Evolutionary conservation across 371 early-diverging fungal species (phyloP), one percentile per base, ranked within the genome.

Genomic region (Mortierella sp.): DNA sequence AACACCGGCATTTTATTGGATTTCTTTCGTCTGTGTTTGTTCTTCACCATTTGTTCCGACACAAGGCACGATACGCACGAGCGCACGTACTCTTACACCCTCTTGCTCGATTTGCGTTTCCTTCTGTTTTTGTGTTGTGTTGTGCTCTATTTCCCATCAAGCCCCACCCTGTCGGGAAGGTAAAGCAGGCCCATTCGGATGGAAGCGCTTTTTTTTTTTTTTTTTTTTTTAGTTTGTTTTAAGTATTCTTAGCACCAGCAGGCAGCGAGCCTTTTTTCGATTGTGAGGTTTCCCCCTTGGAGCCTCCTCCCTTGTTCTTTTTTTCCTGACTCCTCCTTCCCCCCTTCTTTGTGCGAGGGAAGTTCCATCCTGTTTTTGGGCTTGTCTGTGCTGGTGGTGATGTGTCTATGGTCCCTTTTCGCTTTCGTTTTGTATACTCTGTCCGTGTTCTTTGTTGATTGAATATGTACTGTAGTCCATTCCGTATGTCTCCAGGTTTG

Each of bases 361-460:
- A 58, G 66, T 66, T 71, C 70, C 76, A 70, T 70, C 76, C 66
- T 53, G 45, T 64, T 58, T 61, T 71, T 45, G 50, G 64, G 50
- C 31, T 14, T n/a, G 61, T 61, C n/a, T n/a, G n/a, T n/a, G n/a
- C n/a, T n/a, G n/a, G 29, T 66, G 34, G 29, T 47, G 47, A 45
- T 66, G 24, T 52, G 22, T 52, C n/a, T 29, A 22, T 45, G 34
- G 47, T 66, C 34, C 41, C 63, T 9, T 44, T 66, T 66, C 66
- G 19, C 29, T 31, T 13, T 24, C 44, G 37, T 31, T 11, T 50
- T 26, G 26, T 26, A 11, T 26, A n/a, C 50, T 50, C 50, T 61
- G 10, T 16, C 19, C 14, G 34, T 19, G 4, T n/a, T n/a, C n/a
- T n/a, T n/a, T n/a, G n/a, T n/a, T 10, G 22, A 37, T 34, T 61